phyloP scores from a whole-genome alignment of 345 rosid genomes.

The Turnera subulata region DNA sequence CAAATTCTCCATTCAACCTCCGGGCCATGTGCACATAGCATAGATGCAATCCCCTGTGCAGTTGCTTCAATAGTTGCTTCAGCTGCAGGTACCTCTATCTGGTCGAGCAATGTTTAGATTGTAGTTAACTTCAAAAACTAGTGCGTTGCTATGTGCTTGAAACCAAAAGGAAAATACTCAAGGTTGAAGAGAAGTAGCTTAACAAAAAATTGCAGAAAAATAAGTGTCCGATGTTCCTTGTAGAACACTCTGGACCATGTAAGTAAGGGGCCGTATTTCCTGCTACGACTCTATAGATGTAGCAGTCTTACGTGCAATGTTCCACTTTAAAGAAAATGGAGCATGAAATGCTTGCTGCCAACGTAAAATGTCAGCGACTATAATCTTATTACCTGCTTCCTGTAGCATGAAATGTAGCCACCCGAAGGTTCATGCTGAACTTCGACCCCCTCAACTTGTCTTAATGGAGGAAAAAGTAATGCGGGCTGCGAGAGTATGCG shows the following conservation, averaged over 20 bases:
- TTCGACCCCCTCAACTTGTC: slow-evolving; percentile 88
- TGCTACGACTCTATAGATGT: neutral
- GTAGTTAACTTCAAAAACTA: slow-evolving; percentile 17
- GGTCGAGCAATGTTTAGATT: slow-evolving; percentile 25
- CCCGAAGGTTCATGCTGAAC: slow-evolving; percentile 66
- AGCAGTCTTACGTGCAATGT: neutral
- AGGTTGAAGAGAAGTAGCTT: neutral
- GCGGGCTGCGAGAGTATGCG: slow-evolving; percentile 95
- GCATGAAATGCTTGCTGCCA: neutral
- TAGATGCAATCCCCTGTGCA: slow-evolving; percentile 98
- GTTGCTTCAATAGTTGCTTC: slow-evolving; percentile 99
- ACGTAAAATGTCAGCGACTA: neutral
- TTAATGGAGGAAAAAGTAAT: slow-evolving; percentile 87
- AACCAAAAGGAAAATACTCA: neutral
- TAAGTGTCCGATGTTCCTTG: neutral
- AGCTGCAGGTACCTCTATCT: slow-evolving; percentile 95
- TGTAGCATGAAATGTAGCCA: slow-evolving; percentile 71
- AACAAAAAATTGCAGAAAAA: neutral
- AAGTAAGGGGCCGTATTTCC: too few species aligned
- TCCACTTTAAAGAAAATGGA: neutral
- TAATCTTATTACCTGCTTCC: slow-evolving; percentile 64
- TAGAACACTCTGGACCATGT: neutral
- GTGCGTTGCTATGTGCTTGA: neutral
- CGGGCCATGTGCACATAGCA: slow-evolving; percentile 99
- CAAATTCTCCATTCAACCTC: slow-evolving; percentile 99